phyloP scores from a whole-genome alignment of 1,284 basidiomycete genomes.

The Ganoderma multipileum region DNA sequence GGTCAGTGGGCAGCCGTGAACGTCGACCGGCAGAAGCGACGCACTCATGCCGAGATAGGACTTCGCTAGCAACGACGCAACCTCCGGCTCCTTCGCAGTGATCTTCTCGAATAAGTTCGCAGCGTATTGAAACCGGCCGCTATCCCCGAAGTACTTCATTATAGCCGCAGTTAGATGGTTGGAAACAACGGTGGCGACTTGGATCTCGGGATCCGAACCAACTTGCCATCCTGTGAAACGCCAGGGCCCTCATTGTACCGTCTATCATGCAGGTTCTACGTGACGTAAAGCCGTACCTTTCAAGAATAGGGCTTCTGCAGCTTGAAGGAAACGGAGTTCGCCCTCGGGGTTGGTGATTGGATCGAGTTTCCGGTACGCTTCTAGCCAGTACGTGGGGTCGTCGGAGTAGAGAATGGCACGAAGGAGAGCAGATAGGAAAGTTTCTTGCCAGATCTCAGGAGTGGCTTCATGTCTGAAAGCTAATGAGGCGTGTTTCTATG shows the following conservation, averaged over 20 bases:
- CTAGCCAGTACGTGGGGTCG: constrained; percentile 90
- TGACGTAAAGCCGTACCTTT: constrained; percentile 64
- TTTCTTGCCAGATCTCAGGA: constrained; percentile 95
- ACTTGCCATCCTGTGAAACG: constrained; percentile 89
- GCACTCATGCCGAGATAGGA: constrained; percentile 98
- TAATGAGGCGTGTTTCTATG: not conserved
- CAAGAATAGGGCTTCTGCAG: constrained; percentile 89
- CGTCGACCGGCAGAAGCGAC: constrained; percentile 40
- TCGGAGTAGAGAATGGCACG: constrained; percentile 95
- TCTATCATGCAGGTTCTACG: not conserved
- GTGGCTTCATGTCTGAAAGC: constrained; percentile 85
- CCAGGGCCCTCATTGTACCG: not conserved
- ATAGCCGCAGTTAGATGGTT: constrained; percentile 96
- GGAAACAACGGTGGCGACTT: constrained; percentile 96
- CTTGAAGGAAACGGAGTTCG: constrained; percentile 90
- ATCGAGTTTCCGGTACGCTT: constrained; percentile 95
- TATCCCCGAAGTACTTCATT: constrained; percentile 97
- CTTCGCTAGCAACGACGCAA: constrained; percentile 86
- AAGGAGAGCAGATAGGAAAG: constrained; percentile 92
- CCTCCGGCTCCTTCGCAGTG: constrained; percentile 86
- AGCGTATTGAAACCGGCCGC: constrained; percentile 86
- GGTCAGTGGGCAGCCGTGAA: not conserved
- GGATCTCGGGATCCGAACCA: constrained; percentile 97
- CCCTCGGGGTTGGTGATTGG: constrained; percentile 92
- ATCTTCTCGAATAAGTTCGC: constrained; percentile 97